phyloP scores from a whole-genome alignment of 2,329 filamentous ascomycete genomes.

The Thermoascus crustaceus region DNA sequence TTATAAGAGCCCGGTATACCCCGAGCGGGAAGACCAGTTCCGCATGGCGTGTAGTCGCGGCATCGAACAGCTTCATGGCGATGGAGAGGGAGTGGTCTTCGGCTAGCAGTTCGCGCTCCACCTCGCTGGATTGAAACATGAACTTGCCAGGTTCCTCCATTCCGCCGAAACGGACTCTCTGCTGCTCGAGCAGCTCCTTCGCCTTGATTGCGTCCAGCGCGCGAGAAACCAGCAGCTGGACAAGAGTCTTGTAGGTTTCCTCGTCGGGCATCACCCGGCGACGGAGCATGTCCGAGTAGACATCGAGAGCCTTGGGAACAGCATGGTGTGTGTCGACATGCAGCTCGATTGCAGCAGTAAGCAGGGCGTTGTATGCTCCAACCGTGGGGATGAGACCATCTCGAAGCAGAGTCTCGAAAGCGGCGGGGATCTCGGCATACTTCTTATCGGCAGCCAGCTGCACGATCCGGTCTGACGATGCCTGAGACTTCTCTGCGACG shows the following conservation, averaged over 20 bases:
- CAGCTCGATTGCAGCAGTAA: conserved; percentile 76
- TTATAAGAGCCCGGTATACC: conserved; percentile 78
- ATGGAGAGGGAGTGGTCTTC: conserved; percentile 83
- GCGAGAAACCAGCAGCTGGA: conserved; percentile 70
- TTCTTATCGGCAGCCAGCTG: conserved; percentile 63
- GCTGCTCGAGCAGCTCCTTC: conserved; percentile 68
- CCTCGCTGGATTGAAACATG: conserved; percentile 79
- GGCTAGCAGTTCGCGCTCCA: conserved; percentile 74
- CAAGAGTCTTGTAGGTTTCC: conserved; percentile 79
- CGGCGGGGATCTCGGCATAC: conserved; percentile 78
- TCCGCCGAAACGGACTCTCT: conserved; percentile 74
- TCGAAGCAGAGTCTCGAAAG: conserved; percentile 84
- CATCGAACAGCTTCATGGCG: conserved; percentile 77
- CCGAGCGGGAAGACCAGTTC: conserved; percentile 63
- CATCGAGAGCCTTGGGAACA: conserved; percentile 83
- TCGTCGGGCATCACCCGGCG: conserved; percentile 74
- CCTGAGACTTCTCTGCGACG: conserved; percentile 54
- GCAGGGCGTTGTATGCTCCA: conserved; percentile 82
- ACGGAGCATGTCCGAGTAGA: conserved; percentile 93
- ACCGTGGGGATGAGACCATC: conserved; percentile 74
- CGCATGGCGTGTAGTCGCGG: conserved; percentile 56
- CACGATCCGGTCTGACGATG: conserved; percentile 70
- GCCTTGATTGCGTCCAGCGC: conserved; percentile 69
- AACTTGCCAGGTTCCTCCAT: conserved; percentile 78
- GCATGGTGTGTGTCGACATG: conserved; percentile 72